These are phyloP conservation scores for Chytriomyces hyalinus DNA, from an alignment of 192 early-diverging fungal genomes.

Conservation along the genomic window DNA sequence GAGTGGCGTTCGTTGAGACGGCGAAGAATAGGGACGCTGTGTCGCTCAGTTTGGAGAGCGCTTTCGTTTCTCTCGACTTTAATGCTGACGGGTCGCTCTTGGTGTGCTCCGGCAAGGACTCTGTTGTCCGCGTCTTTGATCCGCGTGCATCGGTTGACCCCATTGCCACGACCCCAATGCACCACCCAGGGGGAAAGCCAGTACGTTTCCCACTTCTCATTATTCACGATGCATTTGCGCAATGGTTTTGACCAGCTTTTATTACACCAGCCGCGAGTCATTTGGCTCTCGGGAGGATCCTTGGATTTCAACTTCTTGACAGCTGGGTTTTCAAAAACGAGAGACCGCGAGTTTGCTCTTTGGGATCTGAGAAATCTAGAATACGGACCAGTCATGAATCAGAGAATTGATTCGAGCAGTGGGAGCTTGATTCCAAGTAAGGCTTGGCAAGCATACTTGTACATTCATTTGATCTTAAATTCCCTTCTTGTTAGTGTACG, in stretches of 20 bases:
- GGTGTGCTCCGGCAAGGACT: conserved; percentile 5
- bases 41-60: neutral
- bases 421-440: conserved; percentile 26
- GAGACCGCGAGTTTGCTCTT: conserved; percentile 31
- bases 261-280: neutral
- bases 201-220: neutral
- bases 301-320: conserved; percentile 13
- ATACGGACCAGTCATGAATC: neutral
- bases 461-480: no score
- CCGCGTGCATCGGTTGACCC: neutral
- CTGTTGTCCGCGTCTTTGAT: conserved; percentile 16
- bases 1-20: neutral
- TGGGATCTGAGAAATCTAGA: conserved; percentile 20
- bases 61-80: neutral
- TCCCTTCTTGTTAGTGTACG: conserved; percentile 55
- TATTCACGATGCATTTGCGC: neutral
- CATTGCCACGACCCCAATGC: neutral
- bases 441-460: neutral
- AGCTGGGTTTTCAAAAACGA: conserved; percentile 12
- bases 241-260: neutral
- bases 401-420: conserved; percentile 19
- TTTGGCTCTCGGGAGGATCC: conserved; percentile 21
- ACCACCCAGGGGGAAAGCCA: neutral
- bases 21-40: neutral
- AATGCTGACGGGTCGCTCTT: neutral